Conservation (phyloP, 2,329 filamentous ascomycete species). For the Fusarium liriodendri region DNA sequence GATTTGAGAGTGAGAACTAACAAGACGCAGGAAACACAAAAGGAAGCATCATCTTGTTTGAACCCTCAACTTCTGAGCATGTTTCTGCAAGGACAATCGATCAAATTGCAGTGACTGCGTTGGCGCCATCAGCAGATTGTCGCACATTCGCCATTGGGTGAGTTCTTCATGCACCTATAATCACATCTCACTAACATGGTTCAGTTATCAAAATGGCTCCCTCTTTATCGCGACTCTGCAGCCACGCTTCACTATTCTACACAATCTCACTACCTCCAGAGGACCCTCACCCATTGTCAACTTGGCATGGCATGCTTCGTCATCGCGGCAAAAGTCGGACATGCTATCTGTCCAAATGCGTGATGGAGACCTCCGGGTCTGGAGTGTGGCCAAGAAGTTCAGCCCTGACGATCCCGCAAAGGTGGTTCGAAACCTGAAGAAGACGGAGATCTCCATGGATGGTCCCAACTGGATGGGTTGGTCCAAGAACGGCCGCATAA, state of each 20-base stretch:
- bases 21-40: constrained; percentile 80
- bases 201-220: constrained; percentile 93
- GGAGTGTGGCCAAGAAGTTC: constrained; percentile 91
- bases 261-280: constrained; percentile 87
- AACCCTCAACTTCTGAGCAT: constrained; percentile 92
- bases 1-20: constrained; percentile 29
- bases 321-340: constrained; percentile 94
- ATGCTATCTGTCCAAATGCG: constrained; percentile 95
- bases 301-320: constrained; percentile 95
- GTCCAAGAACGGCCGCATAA: constrained; percentile 97
- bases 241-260: constrained; percentile 91
- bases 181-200: constrained; percentile 22
- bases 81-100: constrained; percentile 89
- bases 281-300: constrained; percentile 88
- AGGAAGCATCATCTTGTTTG: constrained; percentile 94
- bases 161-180: constrained; percentile 36
- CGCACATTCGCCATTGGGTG: constrained; percentile 97
- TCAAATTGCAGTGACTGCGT: constrained; percentile 92
- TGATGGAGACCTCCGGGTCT: constrained; percentile 92
- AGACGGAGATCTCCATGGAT: constrained; percentile 76
- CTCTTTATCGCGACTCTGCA: constrained; percentile 90
- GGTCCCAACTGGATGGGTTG: constrained; percentile 97
- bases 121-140: constrained; percentile 90
- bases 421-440: constrained; percentile 87
- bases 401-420: constrained; percentile 81